These are phyloP conservation scores for Gryganskiella cystojenkinii DNA, from an alignment of 192 early-diverging fungal genomes.

Conservation along the genomic window DNA sequence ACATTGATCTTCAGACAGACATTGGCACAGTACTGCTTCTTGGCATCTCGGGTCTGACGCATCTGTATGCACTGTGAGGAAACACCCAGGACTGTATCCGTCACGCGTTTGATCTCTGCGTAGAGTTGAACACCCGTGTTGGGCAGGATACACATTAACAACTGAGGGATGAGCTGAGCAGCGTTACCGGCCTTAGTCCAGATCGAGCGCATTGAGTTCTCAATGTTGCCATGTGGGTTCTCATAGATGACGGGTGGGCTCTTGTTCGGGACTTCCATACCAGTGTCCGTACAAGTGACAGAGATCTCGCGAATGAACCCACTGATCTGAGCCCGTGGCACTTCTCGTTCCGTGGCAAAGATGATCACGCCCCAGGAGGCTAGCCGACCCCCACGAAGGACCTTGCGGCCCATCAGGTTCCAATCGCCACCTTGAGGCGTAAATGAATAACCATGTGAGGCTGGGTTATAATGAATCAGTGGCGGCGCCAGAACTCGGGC, in stretches of 20 bases:
- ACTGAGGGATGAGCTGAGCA: background rate
- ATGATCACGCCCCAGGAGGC: slow-evolving; percentile 18
- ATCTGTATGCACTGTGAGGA: slow-evolving; percentile 26
- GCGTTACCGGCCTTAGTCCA: background rate
- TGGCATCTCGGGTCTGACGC: background rate
- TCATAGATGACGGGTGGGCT: slow-evolving; percentile 13
- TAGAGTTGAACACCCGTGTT: slow-evolving; percentile 11
- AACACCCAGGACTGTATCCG: background rate
- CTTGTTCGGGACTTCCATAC: slow-evolving; percentile 1
- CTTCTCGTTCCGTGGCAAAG: slow-evolving; percentile 10
- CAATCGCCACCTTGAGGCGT: slow-evolving; percentile 9
- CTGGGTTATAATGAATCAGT: slow-evolving; percentile 57
- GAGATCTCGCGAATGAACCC: background rate
- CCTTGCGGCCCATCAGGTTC: background rate
- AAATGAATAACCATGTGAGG: slow-evolving; percentile 9
- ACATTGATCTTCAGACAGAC: slow-evolving; percentile 90
- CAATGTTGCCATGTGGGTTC: slow-evolving; percentile 5
- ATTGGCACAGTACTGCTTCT: slow-evolving; percentile 84
- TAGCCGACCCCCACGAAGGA: background rate
- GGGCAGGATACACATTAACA: slow-evolving; percentile 8
- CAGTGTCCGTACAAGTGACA: slow-evolving; percentile 3
- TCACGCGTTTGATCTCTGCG: slow-evolving; percentile 13
- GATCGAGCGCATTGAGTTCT: background rate
- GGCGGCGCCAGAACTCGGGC: slow-evolving; percentile 26
- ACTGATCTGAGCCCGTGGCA: background rate